Conservation (phyloP, 2,329 filamentous ascomycete species). For the Herpotrichia juniperi region DNA sequence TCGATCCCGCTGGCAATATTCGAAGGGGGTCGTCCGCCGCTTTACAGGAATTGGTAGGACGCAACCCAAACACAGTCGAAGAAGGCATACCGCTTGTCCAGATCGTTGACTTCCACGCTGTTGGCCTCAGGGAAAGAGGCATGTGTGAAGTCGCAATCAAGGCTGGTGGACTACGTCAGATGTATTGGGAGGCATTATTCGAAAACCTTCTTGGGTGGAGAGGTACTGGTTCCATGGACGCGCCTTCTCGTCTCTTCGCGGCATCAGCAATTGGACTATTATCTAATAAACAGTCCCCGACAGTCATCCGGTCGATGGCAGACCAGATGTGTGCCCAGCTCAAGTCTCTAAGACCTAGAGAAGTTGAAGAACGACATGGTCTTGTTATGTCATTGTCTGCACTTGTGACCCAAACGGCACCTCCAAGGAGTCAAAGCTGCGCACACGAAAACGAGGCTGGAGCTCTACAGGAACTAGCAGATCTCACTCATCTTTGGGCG, state of each 20-base stretch:
- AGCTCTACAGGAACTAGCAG: neutral
- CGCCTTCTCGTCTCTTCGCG: conserved; percentile 72
- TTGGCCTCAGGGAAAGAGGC: conserved; percentile 84
- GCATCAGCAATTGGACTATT: conserved; percentile 72
- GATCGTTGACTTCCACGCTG: conserved; percentile 88
- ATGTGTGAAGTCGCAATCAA: conserved; percentile 76
- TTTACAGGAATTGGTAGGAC: conserved; percentile 89
- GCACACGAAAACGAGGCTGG: neutral
- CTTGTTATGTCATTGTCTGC: conserved; percentile 67
- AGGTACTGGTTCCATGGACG: conserved; percentile 82
- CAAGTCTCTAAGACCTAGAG: conserved; percentile 57
- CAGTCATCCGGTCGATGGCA: conserved; percentile 46
- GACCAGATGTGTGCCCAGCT: conserved; percentile 54
- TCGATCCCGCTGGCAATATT: conserved; percentile 93
- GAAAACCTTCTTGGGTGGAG: conserved; percentile 81
- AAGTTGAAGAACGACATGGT: conserved; percentile 74
- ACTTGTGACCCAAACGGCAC: conserved; percentile 41
- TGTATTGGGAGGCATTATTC: conserved; percentile 72
- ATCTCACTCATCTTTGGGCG: conserved; percentile 36
- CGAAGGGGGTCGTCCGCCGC: conserved; percentile 90
- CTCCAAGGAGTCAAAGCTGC: neutral
- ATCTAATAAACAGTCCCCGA: conserved; percentile 45
- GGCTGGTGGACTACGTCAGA: conserved; percentile 67
- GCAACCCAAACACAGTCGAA: conserved; percentile 83
- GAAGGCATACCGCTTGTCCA: conserved; percentile 88